Conservation (phyloP, 2,329 filamentous ascomycete genomes). For the Xylariales sp. region DNA sequence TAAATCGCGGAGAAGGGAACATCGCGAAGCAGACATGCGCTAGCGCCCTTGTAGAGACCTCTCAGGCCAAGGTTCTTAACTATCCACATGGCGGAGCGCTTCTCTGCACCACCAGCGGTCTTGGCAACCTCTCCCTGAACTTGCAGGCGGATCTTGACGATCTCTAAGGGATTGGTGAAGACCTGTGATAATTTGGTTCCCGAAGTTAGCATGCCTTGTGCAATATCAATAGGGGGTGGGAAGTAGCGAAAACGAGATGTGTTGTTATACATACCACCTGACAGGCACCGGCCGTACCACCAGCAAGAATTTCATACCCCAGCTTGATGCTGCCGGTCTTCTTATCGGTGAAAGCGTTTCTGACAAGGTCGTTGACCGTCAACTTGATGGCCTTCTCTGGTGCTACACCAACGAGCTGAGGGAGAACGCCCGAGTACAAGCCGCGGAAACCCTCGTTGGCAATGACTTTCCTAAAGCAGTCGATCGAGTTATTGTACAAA, state of each 20-base stretch:
- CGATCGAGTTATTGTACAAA: conserved; percentile 94
- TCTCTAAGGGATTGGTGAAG: conserved; percentile 97
- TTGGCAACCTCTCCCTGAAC: conserved; percentile 96
- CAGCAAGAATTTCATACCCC: conserved; percentile 74
- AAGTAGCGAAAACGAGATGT: background rate
- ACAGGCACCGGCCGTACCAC: conserved; percentile 85
- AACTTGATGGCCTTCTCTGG: conserved; percentile 99
- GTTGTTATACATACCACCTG: conserved; percentile 70
- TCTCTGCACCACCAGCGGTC: conserved; percentile 73
- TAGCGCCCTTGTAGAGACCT: conserved; percentile 94
- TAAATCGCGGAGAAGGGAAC: conserved; percentile 98
- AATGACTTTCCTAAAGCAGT: conserved; percentile 91
- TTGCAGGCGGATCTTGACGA: conserved; percentile 98
- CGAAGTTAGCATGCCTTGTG: too few species aligned
- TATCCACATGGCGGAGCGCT: conserved; percentile 96
- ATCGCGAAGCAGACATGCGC: conserved; percentile 89
- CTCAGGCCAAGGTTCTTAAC: conserved; percentile 90
- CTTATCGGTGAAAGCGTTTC: conserved; percentile 68
- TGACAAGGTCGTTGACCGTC: conserved; percentile 92
- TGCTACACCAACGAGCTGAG: conserved; percentile 95
- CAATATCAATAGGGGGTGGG: conserved; percentile 24
- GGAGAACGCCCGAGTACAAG: conserved; percentile 89
- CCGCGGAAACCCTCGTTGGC: conserved; percentile 87
- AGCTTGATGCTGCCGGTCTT: conserved; percentile 69
- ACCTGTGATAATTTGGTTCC: conserved; percentile 53